Evolutionary conservation across 305 asterid genomes (phyloP), one percentile per base, ranked within the genome.

Genomic region (Fraxinus sp.): DNA sequence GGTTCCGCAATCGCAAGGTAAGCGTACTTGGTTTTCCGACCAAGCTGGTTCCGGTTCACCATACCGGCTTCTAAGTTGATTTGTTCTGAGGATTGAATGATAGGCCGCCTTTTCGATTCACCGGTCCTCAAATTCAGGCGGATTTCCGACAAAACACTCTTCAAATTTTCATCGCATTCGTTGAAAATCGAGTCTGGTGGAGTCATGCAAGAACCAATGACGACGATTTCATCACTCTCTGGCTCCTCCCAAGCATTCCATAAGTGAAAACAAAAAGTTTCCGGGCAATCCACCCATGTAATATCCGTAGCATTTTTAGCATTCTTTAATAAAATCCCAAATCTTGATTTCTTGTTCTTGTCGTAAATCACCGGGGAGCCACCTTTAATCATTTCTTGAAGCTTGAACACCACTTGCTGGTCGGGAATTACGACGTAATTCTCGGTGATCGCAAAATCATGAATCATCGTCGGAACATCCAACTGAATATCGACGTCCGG

Each of bases 241-340:
- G 93, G 87, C 81, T 92, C 96, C 80, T 92, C 96, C 96, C 96
- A 92, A 0, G 94, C 94, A 84, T 92, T 92, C 96, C 94, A 92
- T 2, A 92, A 77, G 32, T 92, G 97, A 36, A 92, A 91, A 80
- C 97, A 91, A 20, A 91, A 92, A 0, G 92, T 87, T 13, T 90
- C 90, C 9, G 82, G 84, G 80, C 92, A 91, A 1, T 91, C 92
- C 3, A 91, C 55, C 97, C 97, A 92, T 0, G 8, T 74, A 0
- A 92, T 89, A 0, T 78, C 92, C 0, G 80, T 49, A 3, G 89
- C 80, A 32, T 84, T 80, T 8, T 49, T 9, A 0, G 93, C 94
- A 8, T 77, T 79, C 26, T 90, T 92, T 0, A 77, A 16, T 52
- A 92, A 26, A 28, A 92, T 76, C 18, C 95, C 97, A 33, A 92